Conservation (phyloP, 257 asterid genomes). For the Solanum dulcamara region DNA sequence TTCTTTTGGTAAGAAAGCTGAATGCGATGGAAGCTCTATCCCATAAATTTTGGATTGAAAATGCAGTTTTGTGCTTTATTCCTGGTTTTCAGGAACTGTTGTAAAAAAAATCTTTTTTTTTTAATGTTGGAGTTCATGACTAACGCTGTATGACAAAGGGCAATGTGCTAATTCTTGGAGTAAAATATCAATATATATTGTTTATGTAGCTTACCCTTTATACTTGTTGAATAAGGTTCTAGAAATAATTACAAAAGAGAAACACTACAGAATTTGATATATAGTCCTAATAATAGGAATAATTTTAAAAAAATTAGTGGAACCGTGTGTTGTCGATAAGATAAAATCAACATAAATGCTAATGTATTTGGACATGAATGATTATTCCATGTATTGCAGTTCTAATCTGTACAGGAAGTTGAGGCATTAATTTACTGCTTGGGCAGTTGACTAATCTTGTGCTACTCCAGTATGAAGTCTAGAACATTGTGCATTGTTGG, state of each 20-base stretch:
- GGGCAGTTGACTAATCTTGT: not conserved
- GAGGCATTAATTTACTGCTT: not conserved
- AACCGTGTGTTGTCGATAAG: not conserved
- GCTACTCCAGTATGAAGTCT: not conserved
- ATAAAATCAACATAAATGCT: not conserved
- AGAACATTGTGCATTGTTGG: not conserved
- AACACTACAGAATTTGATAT: not conserved
- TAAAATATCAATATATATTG: not conserved
- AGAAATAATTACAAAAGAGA: not conserved
- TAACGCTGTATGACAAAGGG: not conserved
- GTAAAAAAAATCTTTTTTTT: not conserved
- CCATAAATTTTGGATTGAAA: not conserved
- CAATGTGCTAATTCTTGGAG: not conserved
- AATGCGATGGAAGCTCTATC: not conserved
- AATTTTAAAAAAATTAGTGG: not conserved
- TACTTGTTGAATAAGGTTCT: not conserved
- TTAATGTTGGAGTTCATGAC: not conserved
- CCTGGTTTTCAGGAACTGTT: not conserved
- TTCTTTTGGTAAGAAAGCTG: slow-evolving; percentile 70
- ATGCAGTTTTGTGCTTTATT: not conserved
- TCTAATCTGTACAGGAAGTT: not conserved
- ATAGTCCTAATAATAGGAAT: not conserved
- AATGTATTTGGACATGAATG: not conserved
- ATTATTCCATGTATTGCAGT: not conserved
- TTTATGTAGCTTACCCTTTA: not conserved